phyloP scores from a whole-genome alignment of 2,329 filamentous ascomycete genomes.

The Aureobasidium sp. region DNA sequence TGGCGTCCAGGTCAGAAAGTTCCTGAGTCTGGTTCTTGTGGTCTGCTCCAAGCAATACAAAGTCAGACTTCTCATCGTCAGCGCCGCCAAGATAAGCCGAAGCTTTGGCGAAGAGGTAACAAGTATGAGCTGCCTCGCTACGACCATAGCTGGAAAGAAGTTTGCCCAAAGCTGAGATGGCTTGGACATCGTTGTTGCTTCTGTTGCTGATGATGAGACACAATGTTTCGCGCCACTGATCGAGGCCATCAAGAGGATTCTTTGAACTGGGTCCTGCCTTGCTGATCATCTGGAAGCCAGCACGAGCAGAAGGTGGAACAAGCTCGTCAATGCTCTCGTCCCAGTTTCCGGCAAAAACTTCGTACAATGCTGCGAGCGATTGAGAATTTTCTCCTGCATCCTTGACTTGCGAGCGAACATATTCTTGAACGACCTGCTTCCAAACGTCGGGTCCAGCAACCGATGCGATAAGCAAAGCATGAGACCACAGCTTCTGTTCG shows the following conservation, averaged over 20 bases:
- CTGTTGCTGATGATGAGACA: slow-evolving; percentile 82
- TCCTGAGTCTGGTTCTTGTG: slow-evolving; percentile 64
- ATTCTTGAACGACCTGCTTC: slow-evolving; percentile 91
- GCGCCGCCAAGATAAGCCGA: slow-evolving; percentile 69
- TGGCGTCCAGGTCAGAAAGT: slow-evolving; percentile 73
- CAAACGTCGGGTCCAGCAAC: slow-evolving; percentile 69
- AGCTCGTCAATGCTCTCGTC: slow-evolving; percentile 95
- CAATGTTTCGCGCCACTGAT: slow-evolving; percentile 91
- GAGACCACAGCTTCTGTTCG: slow-evolving; percentile 90
- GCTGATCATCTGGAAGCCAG: slow-evolving; percentile 84
- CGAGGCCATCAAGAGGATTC: slow-evolving; percentile 74
- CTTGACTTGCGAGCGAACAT: slow-evolving; percentile 91
- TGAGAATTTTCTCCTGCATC: slow-evolving; percentile 72
- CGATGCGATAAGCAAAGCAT: slow-evolving; percentile 85
- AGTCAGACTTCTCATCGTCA: slow-evolving; percentile 70
- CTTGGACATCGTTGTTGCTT: slow-evolving; percentile 68
- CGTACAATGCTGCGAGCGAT: slow-evolving; percentile 84
- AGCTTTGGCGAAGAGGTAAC: slow-evolving; percentile 77
- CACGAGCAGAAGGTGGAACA: slow-evolving; percentile 84
- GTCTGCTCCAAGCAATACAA: slow-evolving; percentile 81
- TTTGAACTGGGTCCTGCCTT: slow-evolving; percentile 58
- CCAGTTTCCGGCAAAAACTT: slow-evolving; percentile 85
- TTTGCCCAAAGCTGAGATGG: slow-evolving; percentile 71
- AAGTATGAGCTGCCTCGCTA: slow-evolving; percentile 86
- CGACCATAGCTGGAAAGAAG: slow-evolving; percentile 80